These are phyloP conservation scores for Calophaca sinica DNA, from an alignment of 306 rosid species.

Conservation along the genomic window DNA sequence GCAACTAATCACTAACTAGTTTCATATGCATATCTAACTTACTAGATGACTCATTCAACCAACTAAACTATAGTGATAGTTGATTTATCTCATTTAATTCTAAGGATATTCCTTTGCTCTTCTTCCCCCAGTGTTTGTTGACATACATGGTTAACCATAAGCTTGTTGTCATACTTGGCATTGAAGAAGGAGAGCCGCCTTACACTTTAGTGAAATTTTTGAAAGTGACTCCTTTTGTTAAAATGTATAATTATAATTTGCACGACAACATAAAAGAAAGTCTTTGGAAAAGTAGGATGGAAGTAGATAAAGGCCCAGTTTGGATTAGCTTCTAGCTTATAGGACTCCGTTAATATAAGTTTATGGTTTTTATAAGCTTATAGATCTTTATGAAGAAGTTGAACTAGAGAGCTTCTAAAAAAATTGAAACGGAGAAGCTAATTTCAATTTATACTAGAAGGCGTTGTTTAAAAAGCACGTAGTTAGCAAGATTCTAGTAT, in stretches of 20 bases:
- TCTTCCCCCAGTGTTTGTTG: background rate
- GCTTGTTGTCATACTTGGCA: conserved; percentile 23
- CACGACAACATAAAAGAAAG: background rate
- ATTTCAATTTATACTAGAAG: background rate
- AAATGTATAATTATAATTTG: background rate
- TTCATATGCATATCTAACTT: background rate
- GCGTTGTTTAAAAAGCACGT: background rate
- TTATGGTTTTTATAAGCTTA: too few species aligned
- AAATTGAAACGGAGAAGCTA: background rate
- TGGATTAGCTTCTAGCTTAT: conserved; percentile 8
- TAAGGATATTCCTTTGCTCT: background rate
- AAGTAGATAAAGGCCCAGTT: background rate
- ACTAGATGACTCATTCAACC: background rate
- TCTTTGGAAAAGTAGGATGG: background rate
- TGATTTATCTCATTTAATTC: background rate
- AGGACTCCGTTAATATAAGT: too few species aligned
- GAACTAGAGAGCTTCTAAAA: too few species aligned
- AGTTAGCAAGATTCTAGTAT: background rate
- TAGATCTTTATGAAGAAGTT: background rate
- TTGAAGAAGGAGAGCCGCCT: background rate
- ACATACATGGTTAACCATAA: conserved; percentile 4
- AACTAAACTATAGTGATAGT: conserved; percentile 3
- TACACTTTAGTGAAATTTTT: background rate
- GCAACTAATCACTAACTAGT: background rate
- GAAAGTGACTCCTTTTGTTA: conserved; percentile 15